phyloP scores from a whole-genome alignment of 371 early-diverging fungal species.

The Mucor plumbeus region DNA sequence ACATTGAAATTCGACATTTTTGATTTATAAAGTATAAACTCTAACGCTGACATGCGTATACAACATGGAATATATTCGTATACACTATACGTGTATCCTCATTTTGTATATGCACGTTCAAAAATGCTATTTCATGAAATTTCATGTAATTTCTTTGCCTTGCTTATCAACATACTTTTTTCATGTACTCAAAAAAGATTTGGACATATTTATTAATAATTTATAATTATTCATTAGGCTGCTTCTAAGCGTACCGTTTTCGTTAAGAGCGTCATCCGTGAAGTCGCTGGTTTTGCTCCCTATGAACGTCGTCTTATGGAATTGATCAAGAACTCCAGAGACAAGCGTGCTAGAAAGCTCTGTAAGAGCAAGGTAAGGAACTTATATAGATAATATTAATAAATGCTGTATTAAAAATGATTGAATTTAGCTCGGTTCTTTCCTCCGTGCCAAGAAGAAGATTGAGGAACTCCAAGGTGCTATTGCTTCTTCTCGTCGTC shows the following conservation, averaged over 20 bases:
- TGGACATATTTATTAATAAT: not conserved
- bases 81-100: no score
- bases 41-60: no score
- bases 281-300: constrained; percentile 98
- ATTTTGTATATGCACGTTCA: no score
- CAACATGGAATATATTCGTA: no score
- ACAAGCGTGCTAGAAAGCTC: constrained; percentile 99
- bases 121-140: not conserved
- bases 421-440: constrained; percentile 91
- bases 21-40: no score
- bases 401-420: not conserved
- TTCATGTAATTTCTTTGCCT: not conserved
- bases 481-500: constrained; percentile 96
- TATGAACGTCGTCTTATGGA: constrained; percentile 99
- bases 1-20: not conserved
- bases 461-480: constrained; percentile 95
- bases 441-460: constrained; percentile 98
- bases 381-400: constrained; percentile 55
- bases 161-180: not conserved
- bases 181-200: not conserved
- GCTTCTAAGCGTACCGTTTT: constrained; percentile 87
- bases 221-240: constrained; percentile 45
- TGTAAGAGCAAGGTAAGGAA: constrained; percentile 97
- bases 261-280: constrained; percentile 94
- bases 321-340: constrained; percentile 99